Evolutionary conservation across 2,329 filamentous ascomycete species (phyloP).

Genomic region (Pseudopyrenochaeta lycopersici): DNA sequence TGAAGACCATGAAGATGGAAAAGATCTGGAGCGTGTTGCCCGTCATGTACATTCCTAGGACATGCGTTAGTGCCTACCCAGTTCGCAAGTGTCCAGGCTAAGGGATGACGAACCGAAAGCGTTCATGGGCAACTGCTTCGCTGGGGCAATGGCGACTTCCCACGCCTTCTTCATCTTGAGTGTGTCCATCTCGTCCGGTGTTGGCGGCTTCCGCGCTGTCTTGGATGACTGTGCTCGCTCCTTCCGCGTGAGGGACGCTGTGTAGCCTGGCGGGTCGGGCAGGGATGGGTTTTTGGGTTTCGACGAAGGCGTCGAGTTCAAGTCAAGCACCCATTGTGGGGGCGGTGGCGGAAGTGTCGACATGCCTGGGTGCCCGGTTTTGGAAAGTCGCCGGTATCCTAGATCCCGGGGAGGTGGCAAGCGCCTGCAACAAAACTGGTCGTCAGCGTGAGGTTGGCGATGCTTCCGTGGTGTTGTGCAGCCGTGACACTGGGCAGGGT

Average conservation of each 20-base stretch:
- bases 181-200: constrained; percentile 87
- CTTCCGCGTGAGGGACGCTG: constrained; percentile 56
- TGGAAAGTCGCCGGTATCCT: neutral
- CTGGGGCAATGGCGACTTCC: constrained; percentile 92
- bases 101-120: constrained; percentile 72
- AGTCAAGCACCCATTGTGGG: constrained; percentile 84
- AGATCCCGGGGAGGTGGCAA: neutral
- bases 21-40: constrained; percentile 98
- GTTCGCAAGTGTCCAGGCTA: neutral
- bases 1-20: constrained; percentile 99
- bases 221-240: constrained; percentile 48
- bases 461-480: constrained; percentile 7
- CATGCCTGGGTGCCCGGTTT: constrained; percentile 17
- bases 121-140: constrained; percentile 97
- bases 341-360: constrained; percentile 53
- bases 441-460: constrained; percentile 12
- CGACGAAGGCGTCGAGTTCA: constrained; percentile 73
- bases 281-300: constrained; percentile 74
- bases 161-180: constrained; percentile 98
- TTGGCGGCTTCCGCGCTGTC: constrained; percentile 70
- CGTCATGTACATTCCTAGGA: constrained; percentile 92
- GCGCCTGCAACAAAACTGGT: neutral
- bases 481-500: constrained; percentile 4
- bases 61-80: constrained; percentile 3
- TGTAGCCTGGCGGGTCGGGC: constrained; percentile 87